Percentiles rank a stretch among this genome's conserved stretches.
These are phyloP conservation scores for Histomonas meleagridis DNA, from an alignment of 208 protist genomes.

Conservation along the genomic window DNA sequence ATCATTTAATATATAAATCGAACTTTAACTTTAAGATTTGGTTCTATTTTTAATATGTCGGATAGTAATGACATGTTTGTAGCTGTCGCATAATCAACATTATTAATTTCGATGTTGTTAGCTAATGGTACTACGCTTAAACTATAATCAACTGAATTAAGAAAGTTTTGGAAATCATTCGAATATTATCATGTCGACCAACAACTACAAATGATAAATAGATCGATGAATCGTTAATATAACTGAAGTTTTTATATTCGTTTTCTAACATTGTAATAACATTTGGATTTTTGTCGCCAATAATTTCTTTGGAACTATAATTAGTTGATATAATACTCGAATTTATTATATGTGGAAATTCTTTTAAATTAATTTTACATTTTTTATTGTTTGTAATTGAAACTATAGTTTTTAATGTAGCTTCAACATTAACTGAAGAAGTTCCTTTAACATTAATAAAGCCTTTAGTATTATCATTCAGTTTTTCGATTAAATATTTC, in stretches of 20 bases:
- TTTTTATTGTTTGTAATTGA: too few relatives aligned
- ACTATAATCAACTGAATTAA: background rate
- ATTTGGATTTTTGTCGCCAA: background rate
- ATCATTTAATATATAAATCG: too few relatives aligned
- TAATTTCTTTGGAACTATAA: background rate
- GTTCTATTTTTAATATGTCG: background rate
- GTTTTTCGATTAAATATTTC: background rate
- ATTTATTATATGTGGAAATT: background rate
- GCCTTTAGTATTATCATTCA: background rate
- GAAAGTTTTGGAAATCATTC: background rate
- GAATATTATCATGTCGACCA: background rate
- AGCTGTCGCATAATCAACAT: constrained; percentile 15
- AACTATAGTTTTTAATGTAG: background rate
- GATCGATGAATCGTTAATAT: background rate
- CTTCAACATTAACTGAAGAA: background rate
- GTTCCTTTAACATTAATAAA: background rate
- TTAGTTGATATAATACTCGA: background rate
- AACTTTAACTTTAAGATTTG: background rate
- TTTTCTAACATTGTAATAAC: background rate
- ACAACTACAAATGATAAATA: background rate
- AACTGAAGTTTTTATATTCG: background rate
- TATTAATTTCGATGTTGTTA: background rate
- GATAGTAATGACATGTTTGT: background rate
- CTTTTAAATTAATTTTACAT: background rate
- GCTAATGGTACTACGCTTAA: background rate